Base-by-base conservation (phyloP, 306 rosid genomes). In the Gynostemma pentaphyllum region DNA sequence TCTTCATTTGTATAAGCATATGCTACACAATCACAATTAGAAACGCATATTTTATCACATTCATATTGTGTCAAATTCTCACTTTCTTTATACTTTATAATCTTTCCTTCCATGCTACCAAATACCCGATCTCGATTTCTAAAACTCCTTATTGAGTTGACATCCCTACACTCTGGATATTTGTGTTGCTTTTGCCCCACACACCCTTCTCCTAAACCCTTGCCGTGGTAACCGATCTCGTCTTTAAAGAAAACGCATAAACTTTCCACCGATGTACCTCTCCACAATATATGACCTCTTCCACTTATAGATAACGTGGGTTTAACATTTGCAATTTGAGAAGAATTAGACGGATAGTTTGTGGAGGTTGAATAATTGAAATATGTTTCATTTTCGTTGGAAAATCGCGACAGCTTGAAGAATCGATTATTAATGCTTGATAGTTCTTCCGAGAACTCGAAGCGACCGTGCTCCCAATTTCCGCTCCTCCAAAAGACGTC, bases 371-470 rank as follows among this genome's bases (percentile, higher is more conserved):
- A 44, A 49, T 67, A 74, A 23, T 8, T 62, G n/a, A 74, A 62
- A 37, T 61, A 74, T 2, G 69, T 61, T 48, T 29, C 78, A 6
- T 74, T 68, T 66, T 51, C 73, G 15, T 74, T 68, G 8, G 69
- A 74, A 18, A 52, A 15, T 21, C 36, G 69, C 46, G 37, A 32
- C 23, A 74, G 45, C 18, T 45, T 36, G 41, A 45, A 56, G 55
- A 24, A 56, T 9, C 27, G 53, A 14, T 45, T 2, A 37, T 47
- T 5, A 15, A 36, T 42, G 37, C 12, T 53, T 9, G 60, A 53
- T 13, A 54, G 41, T 51, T 64, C 75, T 23, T 64, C 49, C 9
- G 40, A 45, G 29, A 50, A 48, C 30, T 29, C 51, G 48, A 57
- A 72, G 29, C 53, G 49, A n/a, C 57, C 70, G 4, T 19, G 24